Conservation (phyloP, 2,329 filamentous ascomycete species). For the Fusarium sp. region DNA sequence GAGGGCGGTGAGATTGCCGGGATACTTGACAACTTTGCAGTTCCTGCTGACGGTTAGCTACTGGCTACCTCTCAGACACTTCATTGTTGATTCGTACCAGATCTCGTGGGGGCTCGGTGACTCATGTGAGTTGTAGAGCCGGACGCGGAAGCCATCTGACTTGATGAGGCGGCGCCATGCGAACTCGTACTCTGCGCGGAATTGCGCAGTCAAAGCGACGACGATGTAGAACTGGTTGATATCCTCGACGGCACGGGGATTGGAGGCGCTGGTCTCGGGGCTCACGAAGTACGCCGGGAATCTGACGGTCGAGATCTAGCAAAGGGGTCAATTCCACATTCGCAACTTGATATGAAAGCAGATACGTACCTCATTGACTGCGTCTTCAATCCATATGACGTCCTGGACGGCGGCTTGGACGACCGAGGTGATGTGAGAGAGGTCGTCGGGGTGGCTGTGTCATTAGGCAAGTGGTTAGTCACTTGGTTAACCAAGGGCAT, state of each 20-base stretch:
- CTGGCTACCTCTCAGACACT: not conserved
- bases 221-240: not conserved
- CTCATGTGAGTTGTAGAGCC: not conserved
- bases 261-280: too few species aligned
- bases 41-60: not conserved
- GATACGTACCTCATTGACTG: not conserved
- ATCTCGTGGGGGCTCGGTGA: not conserved
- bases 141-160: not conserved
- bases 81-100: not conserved
- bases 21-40: not conserved
- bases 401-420: slow-evolving; percentile 23
- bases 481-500: not conserved
- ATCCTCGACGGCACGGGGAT: not conserved
- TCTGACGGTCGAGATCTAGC: not conserved
- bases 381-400: slow-evolving; percentile 4
- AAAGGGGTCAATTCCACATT: too few species aligned
- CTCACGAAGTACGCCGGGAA: slow-evolving; percentile 19
- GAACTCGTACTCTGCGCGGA: not conserved
- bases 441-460: not conserved
- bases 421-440: slow-evolving; percentile 8
- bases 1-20: not conserved
- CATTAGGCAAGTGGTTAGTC: not conserved
- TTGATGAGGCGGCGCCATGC: slow-evolving; percentile 1
- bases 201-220: not conserved
- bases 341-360: too few species aligned